phyloP scores from a whole-genome alignment of 371 early-diverging fungal genomes.

The Rhizopus stolonifer region DNA sequence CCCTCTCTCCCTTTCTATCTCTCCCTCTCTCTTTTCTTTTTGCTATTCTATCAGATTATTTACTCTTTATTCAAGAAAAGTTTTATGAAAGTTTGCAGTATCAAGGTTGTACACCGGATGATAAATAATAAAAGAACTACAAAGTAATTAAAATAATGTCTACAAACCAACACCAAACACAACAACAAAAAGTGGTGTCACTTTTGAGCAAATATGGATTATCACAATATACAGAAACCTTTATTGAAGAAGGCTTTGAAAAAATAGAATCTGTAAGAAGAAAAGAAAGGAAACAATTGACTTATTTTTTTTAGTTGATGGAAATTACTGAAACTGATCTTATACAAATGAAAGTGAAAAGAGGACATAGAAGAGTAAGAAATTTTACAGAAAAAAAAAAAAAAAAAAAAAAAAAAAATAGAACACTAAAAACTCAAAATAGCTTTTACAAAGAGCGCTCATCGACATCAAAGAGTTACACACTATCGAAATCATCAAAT shows the following conservation, averaged over 20 bases:
- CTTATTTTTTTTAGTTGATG: conserved; percentile 30
- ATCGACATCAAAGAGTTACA: conserved; percentile 32
- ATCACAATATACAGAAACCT: conserved; percentile 29
- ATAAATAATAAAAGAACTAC: neutral
- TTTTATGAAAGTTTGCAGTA: neutral
- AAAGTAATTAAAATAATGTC: neutral
- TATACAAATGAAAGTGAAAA: conserved; percentile 47
- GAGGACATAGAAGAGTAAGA: conserved; percentile 54
- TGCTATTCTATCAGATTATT: too few species aligned
- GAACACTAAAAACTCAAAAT: too few species aligned
- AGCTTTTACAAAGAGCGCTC: conserved; percentile 47
- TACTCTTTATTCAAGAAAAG: too few species aligned
- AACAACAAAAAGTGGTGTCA: conserved; percentile 18
- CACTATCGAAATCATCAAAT: too few species aligned
- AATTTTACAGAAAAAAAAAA: neutral
- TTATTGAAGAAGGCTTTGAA: conserved; percentile 47
- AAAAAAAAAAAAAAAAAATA: too few species aligned
- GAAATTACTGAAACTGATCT: conserved; percentile 53
- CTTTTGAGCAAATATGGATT: conserved; percentile 33
- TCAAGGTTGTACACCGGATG: neutral
- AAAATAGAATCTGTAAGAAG: conserved; percentile 35
- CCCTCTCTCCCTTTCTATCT: too few species aligned
- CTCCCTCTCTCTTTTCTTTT: too few species aligned
- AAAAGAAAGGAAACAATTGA: neutral
- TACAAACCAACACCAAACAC: conserved; percentile 6